Conservation (phyloP, 139 green algal species). For the Auxenochlorella pyrenoidosa region DNA sequence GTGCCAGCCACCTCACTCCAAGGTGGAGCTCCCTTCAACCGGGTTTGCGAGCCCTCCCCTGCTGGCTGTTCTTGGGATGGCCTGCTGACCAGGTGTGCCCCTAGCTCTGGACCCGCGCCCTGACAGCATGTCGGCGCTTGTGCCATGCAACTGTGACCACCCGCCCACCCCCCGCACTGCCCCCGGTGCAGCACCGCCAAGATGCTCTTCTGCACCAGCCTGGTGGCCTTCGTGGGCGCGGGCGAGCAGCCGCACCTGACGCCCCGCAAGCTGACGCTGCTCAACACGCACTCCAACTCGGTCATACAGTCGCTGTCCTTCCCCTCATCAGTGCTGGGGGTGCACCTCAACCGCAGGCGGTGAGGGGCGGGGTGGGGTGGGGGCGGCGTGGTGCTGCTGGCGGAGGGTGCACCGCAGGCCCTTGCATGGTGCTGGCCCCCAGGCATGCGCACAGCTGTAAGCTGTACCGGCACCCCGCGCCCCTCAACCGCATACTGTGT, state of each 20-base stretch:
- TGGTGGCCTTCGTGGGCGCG: constrained; percentile 83
- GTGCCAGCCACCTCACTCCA: background rate
- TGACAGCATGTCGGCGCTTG: too few species aligned
- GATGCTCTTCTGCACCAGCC: constrained; percentile 88
- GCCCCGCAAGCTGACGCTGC: constrained; percentile 76
- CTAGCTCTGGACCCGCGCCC: too few species aligned
- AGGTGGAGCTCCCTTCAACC: too few species aligned
- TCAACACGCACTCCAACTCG: constrained; percentile 72
- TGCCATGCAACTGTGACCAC: background rate
- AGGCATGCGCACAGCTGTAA: background rate
- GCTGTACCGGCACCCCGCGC: too few species aligned
- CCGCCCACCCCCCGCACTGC: background rate
- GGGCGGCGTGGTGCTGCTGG: background rate
- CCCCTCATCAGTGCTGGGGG: constrained; percentile 70
- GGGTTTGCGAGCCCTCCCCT: too few species aligned
- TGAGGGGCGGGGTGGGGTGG: constrained; percentile 20
- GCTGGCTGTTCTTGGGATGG: too few species aligned
- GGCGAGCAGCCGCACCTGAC: constrained; percentile 82
- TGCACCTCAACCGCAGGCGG: constrained; percentile 80
- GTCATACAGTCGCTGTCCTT: constrained; percentile 75
- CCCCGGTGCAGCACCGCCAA: constrained; percentile 69
- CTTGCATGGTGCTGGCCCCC: too few species aligned
- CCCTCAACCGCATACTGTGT: too few species aligned
- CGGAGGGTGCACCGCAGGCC: background rate
- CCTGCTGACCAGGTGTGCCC: too few species aligned